Base-by-base conservation (phyloP, 2,329 filamentous ascomycete genomes). In the Pyrenophora graminea region DNA sequence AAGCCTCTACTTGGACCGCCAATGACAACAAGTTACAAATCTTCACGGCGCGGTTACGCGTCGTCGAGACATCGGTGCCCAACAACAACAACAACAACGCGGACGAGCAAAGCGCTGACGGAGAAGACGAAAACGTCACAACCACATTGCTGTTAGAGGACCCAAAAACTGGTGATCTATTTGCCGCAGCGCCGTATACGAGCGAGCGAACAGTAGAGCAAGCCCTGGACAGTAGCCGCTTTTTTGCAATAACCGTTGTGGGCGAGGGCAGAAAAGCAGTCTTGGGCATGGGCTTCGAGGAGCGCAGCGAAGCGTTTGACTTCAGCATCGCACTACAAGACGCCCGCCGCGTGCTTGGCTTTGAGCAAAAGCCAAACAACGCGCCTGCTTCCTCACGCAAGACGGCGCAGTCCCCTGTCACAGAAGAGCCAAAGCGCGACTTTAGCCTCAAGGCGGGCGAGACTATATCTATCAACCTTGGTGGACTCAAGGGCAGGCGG, bases 371-470 rank as follows among this genome's bases (percentile, higher is more conserved):
- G 30, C 69, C 66, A 7, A 53, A 59, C n/a, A 53, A 58, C 12
- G 47, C 59, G 10, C 40, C 58, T 1, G 38, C 33, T 0, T 48
- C 33, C 15, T 55, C n/a, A 8, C 36, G 39, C 8, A 43, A 38
- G 34, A 42, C 44, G 12, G 27, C 39, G 8, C 33, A 42, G 31
- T 19, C 62, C 25, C 45, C 48, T 31, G 42, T 70, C 51, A 74
- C 74, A 36, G 76, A 79, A 49, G 82, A 83, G 66, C 68, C 65
- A 30, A 87, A 85, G 74, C 84, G 82, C 59, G 91, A 96, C 67
- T 91, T 91, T 68, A 92, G 89, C 65, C 73, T 96, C 58, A 96
- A 96, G 73, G 90, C 92, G 53, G 91, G 91, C 9, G 88, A 96
- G 80, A 96, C 89, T 15, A 95, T 96, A 62, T 90, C 87, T 19